Conservation (phyloP, 179 eudicot genomes). For the Sideroxylon spinosum region DNA sequence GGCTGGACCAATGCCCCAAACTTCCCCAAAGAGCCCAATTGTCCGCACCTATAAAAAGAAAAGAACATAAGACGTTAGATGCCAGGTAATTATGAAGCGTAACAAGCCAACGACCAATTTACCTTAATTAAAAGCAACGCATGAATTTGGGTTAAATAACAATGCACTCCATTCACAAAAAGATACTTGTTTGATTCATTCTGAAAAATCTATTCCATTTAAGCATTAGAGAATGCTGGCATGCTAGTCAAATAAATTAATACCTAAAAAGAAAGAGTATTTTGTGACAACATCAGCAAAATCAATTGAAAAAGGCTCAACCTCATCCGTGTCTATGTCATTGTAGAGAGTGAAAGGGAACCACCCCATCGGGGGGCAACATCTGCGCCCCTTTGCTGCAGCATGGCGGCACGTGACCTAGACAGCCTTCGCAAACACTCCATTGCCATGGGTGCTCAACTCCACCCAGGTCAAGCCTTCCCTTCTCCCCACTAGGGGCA, state of each 20-base stretch:
- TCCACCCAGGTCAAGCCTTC: too few relatives aligned
- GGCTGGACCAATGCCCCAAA: constrained; percentile 97
- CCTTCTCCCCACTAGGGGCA: too few relatives aligned
- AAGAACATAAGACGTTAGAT: constrained; percentile 1
- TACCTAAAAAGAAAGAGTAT: not conserved
- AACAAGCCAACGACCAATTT: not conserved
- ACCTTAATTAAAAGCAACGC: not conserved
- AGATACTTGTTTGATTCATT: not conserved
- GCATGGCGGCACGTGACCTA: too few relatives aligned
- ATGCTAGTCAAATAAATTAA: too few relatives aligned
- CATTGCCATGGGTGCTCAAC: too few relatives aligned
- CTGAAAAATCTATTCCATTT: not conserved
- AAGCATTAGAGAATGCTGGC: not conserved
- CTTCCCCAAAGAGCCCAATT: constrained; percentile 82
- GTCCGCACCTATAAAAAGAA: constrained; percentile 52
- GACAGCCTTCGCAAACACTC: too few relatives aligned
- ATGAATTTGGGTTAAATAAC: not conserved
- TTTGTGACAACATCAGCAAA: not conserved
- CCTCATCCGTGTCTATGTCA: not conserved
- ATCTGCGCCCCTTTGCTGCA: too few relatives aligned
- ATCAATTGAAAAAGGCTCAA: too few relatives aligned
- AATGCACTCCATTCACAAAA: not conserved
- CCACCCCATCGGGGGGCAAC: too few relatives aligned
- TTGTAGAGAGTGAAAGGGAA: too few relatives aligned
- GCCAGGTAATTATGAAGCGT: not conserved